Conservation (phyloP, 306 rosid genomes). For the Morella rubra region DNA sequence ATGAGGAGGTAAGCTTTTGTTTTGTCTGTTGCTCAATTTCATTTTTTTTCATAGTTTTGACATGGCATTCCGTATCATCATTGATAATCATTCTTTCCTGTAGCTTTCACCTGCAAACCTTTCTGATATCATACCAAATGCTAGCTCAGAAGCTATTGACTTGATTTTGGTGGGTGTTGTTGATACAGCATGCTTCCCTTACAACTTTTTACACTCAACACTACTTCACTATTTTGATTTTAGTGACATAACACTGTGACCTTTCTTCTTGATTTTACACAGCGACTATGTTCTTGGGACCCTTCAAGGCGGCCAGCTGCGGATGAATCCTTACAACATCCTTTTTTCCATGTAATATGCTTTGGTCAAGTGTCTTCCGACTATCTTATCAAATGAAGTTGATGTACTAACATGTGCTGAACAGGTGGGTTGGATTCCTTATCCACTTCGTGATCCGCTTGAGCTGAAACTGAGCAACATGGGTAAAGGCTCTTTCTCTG, state of each 20-base stretch:
- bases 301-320: slow-evolving; percentile 81
- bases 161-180: slow-evolving; percentile 57
- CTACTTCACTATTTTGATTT: slow-evolving; percentile 4
- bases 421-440: slow-evolving; percentile 68
- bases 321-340: slow-evolving; percentile 71
- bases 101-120: slow-evolving; percentile 69
- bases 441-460: slow-evolving; percentile 62
- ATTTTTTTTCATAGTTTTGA: slow-evolving; percentile 3
- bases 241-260: slow-evolving; percentile 5
- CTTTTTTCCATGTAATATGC: slow-evolving; percentile 69
- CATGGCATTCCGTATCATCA: slow-evolving; percentile 7
- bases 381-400: slow-evolving; percentile 22
- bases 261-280: slow-evolving; percentile 24
- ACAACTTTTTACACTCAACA: slow-evolving; percentile 8
- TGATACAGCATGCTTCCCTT: slow-evolving; percentile 16
- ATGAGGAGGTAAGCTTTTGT: slow-evolving; percentile 55
- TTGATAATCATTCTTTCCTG: slow-evolving; percentile 19
- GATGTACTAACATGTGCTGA: slow-evolving; percentile 34
- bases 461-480: slow-evolving; percentile 77
- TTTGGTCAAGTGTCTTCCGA: slow-evolving; percentile 18
- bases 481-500: slow-evolving; percentile 42
- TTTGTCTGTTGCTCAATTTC: not conserved
- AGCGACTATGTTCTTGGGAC: slow-evolving; percentile 80
- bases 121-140: slow-evolving; percentile 69
- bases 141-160: slow-evolving; percentile 79